Evolutionary conservation across 805 yeast genomes (phyloP).

Genomic region (Isabelozyma gotoi): DNA sequence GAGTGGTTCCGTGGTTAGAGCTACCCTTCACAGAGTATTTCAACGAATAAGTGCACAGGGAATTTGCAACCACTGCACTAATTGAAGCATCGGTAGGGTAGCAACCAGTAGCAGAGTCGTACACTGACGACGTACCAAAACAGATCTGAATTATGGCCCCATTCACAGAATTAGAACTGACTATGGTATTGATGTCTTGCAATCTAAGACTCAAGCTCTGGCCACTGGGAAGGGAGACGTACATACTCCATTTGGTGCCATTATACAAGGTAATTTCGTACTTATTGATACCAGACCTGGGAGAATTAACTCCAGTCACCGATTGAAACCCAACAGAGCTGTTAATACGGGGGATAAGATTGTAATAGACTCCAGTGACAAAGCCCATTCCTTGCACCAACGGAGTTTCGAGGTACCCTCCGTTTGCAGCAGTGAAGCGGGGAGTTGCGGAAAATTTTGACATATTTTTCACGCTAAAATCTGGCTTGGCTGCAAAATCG

Average conservation of each 20-base stretch:
- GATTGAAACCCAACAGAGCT: slow-evolving; percentile 6
- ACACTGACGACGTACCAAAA: slow-evolving; percentile 27
- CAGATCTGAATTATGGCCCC: slow-evolving; percentile 24
- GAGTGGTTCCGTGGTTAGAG: slow-evolving; percentile 41
- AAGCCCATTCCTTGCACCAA: slow-evolving; percentile 78
- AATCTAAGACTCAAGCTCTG: slow-evolving; percentile 28
- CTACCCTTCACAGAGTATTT: slow-evolving; percentile 44
- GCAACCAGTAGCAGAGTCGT: slow-evolving; percentile 64
- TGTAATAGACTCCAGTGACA: slow-evolving; percentile 60
- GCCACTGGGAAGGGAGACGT: slow-evolving; percentile 16
- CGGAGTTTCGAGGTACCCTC: slow-evolving; percentile 28
- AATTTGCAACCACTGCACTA: slow-evolving; percentile 29
- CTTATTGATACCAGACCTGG: slow-evolving; percentile 13
- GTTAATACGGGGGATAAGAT: slow-evolving; percentile 7
- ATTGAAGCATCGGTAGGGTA: slow-evolving; percentile 51
- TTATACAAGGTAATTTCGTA: slow-evolving; percentile 12
- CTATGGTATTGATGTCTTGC: slow-evolving; percentile 15
- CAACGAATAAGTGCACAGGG: slow-evolving; percentile 36
- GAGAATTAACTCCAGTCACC: slow-evolving; percentile 2
- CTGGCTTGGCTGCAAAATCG: slow-evolving; percentile 2
- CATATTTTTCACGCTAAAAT: slow-evolving; percentile 5
- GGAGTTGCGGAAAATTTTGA: slow-evolving; percentile 14
- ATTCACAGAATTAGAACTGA: slow-evolving; percentile 14
- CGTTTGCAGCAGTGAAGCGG: slow-evolving; percentile 5
- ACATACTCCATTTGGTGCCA: slow-evolving; percentile 14